Base-by-base conservation (phyloP, 176 grass and related monocot species). In the Bolboschoenus planiculmis region DNA sequence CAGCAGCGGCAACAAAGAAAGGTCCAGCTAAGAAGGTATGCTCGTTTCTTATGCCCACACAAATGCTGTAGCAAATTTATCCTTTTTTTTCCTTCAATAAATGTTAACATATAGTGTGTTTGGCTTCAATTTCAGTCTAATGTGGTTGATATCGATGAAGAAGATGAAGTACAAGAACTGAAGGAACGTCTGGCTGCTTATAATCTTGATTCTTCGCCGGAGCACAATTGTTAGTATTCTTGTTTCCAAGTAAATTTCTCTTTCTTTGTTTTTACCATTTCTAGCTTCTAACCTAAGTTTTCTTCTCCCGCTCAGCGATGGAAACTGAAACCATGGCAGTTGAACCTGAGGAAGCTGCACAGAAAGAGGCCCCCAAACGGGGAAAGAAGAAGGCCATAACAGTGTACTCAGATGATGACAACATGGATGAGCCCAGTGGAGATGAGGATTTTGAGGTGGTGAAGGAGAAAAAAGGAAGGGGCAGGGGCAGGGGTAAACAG, bases 21-120 rank as follows among this genome's bases (percentile, higher is more conserved):
- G 80, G 44, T 75, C 48, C 77, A 34, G 16, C 78, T 75, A 92
- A 88, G 20, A 89, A 90, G 85, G 91, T 91, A 56, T n/a, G 18
- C 29, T 79, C 15, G 0, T 7, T 56, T 60, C 8, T 57, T 24
- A 23, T 83, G 50, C 5, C 15, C 27, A 58, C n/a, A 56, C 2
- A 54, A 15, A 39, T 72, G 50, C 50, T 15, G 10, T 10, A 14
- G 2, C 9, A 4, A 2, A 15, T 62, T 1, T 31, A 23, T 61
- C 4, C 50, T 53, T 18, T 20, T 70, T 53, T 4, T 70, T 34
- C 18, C 31, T 55, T 71, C 1, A 11, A 70, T 53, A 68, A 54
- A 55, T 86, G 4, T 70, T 29, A 34, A 65, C 14, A 18, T 55
- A 40, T 16, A 59, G 20, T 82, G n/a, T 66, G 39, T 1, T 67